These are phyloP conservation scores for Oryza punctata DNA, from an alignment of 176 grass and related monocot genomes.

Conservation along the genomic window DNA sequence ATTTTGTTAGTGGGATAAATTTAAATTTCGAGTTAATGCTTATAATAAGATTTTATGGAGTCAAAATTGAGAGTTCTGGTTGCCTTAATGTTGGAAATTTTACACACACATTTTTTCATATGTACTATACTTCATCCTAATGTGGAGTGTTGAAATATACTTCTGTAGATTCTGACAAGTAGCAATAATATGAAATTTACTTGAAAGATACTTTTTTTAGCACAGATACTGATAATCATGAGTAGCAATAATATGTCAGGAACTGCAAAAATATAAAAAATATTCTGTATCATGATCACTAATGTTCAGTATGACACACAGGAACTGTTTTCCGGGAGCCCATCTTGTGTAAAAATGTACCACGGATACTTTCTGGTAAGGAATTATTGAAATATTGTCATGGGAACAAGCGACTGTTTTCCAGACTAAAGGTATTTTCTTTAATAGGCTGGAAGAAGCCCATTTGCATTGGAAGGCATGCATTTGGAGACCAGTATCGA, in stretches of 20 bases:
- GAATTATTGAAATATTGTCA: constrained; percentile 15
- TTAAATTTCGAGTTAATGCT: not conserved
- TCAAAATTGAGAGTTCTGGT: constrained; percentile 3
- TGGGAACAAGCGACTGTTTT: constrained; percentile 1
- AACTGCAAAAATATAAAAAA: not conserved
- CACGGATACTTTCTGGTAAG: constrained; percentile 82
- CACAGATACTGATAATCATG: not conserved
- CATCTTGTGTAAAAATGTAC: constrained; percentile 84
- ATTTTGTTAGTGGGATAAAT: constrained; percentile 3
- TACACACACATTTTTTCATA: not conserved
- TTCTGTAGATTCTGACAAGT: not conserved
- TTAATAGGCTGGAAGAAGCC: constrained; percentile 88
- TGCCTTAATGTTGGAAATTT: not conserved
- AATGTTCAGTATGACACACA: constrained; percentile 28
- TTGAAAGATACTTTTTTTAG: not conserved
- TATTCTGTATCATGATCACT: constrained; percentile 9
- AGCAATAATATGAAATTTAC: constrained; percentile 13
- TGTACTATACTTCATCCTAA: not conserved
- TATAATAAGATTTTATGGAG: not conserved
- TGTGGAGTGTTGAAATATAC: not conserved
- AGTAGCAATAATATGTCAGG: not conserved
- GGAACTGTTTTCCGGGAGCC: constrained; percentile 98
- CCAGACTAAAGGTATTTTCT: not conserved
- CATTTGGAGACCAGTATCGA: constrained; percentile 96
- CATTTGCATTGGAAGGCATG: constrained; percentile 97